phyloP scores from a whole-genome alignment of 352 stramenopile genomes.

The Globisporangium perplexum region DNA sequence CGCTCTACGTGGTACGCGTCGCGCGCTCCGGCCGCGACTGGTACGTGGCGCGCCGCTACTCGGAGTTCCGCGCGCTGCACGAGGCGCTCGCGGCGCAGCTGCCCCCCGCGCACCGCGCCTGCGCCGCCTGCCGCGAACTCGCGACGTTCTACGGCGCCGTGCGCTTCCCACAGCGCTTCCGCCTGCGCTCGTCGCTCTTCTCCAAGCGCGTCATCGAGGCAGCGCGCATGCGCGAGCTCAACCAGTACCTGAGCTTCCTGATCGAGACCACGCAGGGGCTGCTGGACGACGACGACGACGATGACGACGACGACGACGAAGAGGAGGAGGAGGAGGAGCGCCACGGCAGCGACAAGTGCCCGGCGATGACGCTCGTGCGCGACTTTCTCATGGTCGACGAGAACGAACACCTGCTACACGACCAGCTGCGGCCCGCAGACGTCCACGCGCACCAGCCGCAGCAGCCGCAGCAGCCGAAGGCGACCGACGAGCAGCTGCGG shows the following conservation, averaged over 20 bases:
- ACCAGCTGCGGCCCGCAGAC: neutral
- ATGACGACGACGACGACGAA: conserved; percentile 14
- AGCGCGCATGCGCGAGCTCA: conserved; percentile 50
- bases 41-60: conserved; percentile 74
- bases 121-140: conserved; percentile 46
- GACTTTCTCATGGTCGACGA: conserved; percentile 69
- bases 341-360: conserved; percentile 16
- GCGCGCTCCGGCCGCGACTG: conserved; percentile 44
- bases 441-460: neutral
- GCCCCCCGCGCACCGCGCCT: conserved; percentile 11
- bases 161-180: conserved; percentile 51
- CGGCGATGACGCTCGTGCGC: conserved; percentile 40
- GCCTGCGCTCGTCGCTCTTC: conserved; percentile 39
- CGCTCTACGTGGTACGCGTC: conserved; percentile 71
- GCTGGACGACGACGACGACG: conserved; percentile 40
- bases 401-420: conserved; percentile 14
- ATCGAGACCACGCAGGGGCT: conserved; percentile 64
- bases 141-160: conserved; percentile 31
- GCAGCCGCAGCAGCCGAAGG: neutral
- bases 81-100: conserved; percentile 30
- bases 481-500: neutral
- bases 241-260: conserved; percentile 58
- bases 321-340: conserved; percentile 2
- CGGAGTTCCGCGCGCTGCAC: conserved; percentile 62
- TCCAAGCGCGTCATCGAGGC: conserved; percentile 52